These are phyloP conservation scores for Periconia sp. DNA, from an alignment of 2,329 filamentous ascomycete species.

Conservation along the genomic window DNA sequence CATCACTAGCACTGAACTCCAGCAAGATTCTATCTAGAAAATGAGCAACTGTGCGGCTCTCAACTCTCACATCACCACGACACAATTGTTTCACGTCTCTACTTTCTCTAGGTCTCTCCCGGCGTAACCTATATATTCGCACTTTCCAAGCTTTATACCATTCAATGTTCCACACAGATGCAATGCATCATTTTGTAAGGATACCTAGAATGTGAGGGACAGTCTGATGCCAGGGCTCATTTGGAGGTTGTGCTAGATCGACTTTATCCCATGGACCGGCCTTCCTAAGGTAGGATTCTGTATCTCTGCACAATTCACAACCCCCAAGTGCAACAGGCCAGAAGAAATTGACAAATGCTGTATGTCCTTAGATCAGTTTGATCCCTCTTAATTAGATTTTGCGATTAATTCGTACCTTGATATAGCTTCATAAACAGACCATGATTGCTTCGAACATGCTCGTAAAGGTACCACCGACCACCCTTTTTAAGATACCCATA, in stretches of 20 bases:
- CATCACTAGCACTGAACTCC: too few species aligned
- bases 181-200: constrained; percentile 21
- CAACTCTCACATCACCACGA: too few species aligned
- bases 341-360: constrained; percentile 21
- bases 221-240: constrained; percentile 18
- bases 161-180: too few species aligned
- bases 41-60: too few species aligned
- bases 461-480: constrained; percentile 24
- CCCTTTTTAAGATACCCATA: constrained; percentile 21
- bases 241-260: constrained; percentile 19
- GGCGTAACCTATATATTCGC: too few species aligned
- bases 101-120: too few species aligned
- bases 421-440: constrained; percentile 20
- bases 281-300: constrained; percentile 12
- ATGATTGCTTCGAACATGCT: constrained; percentile 17
- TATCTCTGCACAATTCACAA: constrained; percentile 24
- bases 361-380: neutral
- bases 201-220: constrained; percentile 21
- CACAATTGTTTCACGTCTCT: too few species aligned
- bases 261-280: constrained; percentile 21
- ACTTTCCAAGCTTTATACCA: too few species aligned
- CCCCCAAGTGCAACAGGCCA: constrained; percentile 22
- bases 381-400: neutral
- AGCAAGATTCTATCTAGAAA: too few species aligned
- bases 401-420: constrained; percentile 14